Evolutionary conservation across 345 rosid genomes (phyloP).

Genomic region (Camelina laxa): DNA sequence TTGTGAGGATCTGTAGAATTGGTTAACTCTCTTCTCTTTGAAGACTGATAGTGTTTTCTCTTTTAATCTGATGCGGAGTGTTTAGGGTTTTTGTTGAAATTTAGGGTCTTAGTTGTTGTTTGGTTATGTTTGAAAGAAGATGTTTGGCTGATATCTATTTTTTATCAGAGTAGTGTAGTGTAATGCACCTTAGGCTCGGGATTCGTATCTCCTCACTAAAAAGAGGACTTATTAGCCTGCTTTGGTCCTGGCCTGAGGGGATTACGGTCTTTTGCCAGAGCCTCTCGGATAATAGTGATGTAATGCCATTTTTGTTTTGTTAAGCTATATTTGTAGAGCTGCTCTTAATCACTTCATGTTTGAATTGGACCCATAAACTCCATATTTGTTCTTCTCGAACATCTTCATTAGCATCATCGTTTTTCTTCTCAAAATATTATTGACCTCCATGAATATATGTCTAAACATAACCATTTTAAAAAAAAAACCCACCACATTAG

Average conservation of each 20-base stretch:
- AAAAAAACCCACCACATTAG: too few species aligned
- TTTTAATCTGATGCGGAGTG: constrained; percentile 31
- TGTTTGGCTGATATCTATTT: constrained; percentile 36
- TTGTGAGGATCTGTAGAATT: constrained; percentile 30
- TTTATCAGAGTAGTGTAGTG: constrained; percentile 33
- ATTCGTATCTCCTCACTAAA: neutral
- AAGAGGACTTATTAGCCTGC: neutral
- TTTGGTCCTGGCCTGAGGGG: neutral
- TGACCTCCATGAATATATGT: too few species aligned
- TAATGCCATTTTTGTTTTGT: neutral
- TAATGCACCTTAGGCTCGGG: constrained; percentile 22
- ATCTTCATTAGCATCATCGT: too few species aligned
- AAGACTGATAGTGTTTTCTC: constrained; percentile 38
- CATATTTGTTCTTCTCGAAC: too few species aligned
- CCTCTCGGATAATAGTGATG: neutral
- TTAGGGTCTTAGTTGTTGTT: constrained; percentile 33
- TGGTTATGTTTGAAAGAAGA: constrained; percentile 13
- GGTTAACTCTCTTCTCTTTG: constrained; percentile 29
- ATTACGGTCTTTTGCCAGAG: neutral
- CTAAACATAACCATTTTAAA: too few species aligned
- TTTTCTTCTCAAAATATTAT: too few species aligned
- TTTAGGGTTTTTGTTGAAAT: constrained; percentile 24
- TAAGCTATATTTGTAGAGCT: too few species aligned
- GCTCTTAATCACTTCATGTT: too few species aligned
- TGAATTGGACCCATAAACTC: too few species aligned